These are phyloP conservation scores for Herpetomonas samuelpessoai DNA, from an alignment of 208 protist species.

Conservation along the genomic window DNA sequence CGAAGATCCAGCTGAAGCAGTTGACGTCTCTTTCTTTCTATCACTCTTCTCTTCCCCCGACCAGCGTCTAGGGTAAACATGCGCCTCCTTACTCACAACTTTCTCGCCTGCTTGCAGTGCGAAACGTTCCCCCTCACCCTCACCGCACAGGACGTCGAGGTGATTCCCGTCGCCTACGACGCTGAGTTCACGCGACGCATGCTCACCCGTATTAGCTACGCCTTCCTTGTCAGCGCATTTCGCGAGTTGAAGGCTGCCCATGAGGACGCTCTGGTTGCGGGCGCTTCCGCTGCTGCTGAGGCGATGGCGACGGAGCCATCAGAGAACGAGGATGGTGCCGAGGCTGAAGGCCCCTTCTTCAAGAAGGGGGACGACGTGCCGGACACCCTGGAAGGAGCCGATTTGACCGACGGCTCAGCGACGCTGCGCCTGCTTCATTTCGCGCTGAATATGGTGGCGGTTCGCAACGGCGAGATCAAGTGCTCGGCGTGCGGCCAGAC, in stretches of 20 bases:
- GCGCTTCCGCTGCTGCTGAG: not conserved
- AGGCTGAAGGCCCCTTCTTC: not conserved
- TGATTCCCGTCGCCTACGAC: slow-evolving; percentile 66
- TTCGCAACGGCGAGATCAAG: slow-evolving; percentile 62
- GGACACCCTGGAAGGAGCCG: slow-evolving; percentile 51
- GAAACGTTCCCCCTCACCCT: slow-evolving; percentile 66
- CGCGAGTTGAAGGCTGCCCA: slow-evolving; percentile 32
- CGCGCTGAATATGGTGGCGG: slow-evolving; percentile 64
- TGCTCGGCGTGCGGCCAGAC: slow-evolving; percentile 62
- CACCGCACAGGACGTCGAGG: slow-evolving; percentile 37
- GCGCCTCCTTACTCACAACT: slow-evolving; percentile 88
- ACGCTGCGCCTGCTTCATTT: slow-evolving; percentile 59
- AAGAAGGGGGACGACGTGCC: slow-evolving; percentile 22
- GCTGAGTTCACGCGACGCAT: slow-evolving; percentile 79
- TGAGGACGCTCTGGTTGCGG: slow-evolving; percentile 7
- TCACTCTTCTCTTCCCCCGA: too few species aligned
- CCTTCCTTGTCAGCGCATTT: slow-evolving; percentile 56
- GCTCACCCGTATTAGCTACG: slow-evolving; percentile 81
- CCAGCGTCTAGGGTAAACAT: too few species aligned
- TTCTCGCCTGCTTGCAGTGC: slow-evolving; percentile 84
- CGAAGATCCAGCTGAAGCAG: too few species aligned
- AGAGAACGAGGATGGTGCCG: not conserved
- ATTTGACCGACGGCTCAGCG: slow-evolving; percentile 52
- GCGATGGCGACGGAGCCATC: slow-evolving; percentile 1
- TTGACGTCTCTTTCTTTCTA: too few species aligned